Percentiles rank a stretch among this genome's conserved stretches.
Conservation (phyloP, 2,329 filamentous ascomycete genomes). For the Calonectria montana region DNA sequence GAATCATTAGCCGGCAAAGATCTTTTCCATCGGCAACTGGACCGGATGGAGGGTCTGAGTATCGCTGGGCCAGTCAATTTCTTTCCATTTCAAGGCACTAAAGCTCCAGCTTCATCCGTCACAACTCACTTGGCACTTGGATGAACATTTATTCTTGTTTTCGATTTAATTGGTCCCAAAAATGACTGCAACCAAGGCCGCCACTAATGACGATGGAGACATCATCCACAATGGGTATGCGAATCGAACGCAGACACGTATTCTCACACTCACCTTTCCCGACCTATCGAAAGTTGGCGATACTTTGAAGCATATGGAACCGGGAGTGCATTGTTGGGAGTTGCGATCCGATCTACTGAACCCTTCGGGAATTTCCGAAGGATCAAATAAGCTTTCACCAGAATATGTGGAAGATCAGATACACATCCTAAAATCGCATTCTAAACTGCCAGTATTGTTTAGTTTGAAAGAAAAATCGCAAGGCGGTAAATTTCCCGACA, state of each 20-base stretch:
- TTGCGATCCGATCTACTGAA: conserved; percentile 7
- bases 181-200: neutral
- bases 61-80: neutral
- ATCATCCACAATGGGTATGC: neutral
- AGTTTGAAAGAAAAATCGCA: conserved; percentile 5
- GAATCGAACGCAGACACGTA: neutral
- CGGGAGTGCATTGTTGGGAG: conserved; percentile 7
- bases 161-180: neutral
- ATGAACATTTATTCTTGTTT: neutral
- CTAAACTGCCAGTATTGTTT: conserved; percentile 1
- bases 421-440: neutral
- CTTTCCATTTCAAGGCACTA: neutral
- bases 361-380: neutral
- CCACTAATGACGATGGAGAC: neutral
- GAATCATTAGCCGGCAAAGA: conserved; percentile 2
- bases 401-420: conserved; percentile 8
- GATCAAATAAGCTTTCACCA: neutral
- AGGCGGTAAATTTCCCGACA: conserved; percentile 5
- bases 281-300: neutral
- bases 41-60: neutral
- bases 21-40: conserved; percentile 6
- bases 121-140: neutral
- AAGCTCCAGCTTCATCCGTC: neutral
- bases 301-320: neutral
- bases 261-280: conserved; percentile 9